phyloP scores from a whole-genome alignment of 805 yeast genomes.

The Ogataea pini region DNA sequence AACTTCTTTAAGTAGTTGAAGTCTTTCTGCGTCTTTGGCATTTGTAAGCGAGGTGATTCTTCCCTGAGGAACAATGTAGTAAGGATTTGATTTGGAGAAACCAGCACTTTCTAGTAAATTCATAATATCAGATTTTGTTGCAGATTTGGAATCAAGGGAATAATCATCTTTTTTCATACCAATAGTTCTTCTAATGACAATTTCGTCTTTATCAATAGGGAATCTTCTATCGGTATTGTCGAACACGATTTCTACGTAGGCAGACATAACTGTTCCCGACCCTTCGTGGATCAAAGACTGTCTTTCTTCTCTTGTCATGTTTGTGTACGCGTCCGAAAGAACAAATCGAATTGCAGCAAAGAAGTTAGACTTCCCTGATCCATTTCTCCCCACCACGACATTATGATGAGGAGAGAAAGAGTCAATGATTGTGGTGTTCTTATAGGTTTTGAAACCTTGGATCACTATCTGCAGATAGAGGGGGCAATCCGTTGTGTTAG shows the following conservation, averaged over 20 bases:
- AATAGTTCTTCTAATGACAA: conserved; percentile 80
- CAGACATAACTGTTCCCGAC: conserved; percentile 85
- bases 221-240: conserved; percentile 79
- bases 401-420: conserved; percentile 78
- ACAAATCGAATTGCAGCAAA: conserved; percentile 95
- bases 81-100: conserved; percentile 85
- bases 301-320: conserved; percentile 81
- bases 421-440: conserved; percentile 76
- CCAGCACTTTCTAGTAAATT: conserved; percentile 89
- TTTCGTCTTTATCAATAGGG: conserved; percentile 66
- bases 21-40: conserved; percentile 82
- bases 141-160: conserved; percentile 75
- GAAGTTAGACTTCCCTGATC: conserved; percentile 96
- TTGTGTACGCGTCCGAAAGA: conserved; percentile 83
- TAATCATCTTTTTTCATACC: conserved; percentile 94
- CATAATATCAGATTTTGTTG: conserved; percentile 78
- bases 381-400: conserved; percentile 88
- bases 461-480: conserved; percentile 53
- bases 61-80: conserved; percentile 97
- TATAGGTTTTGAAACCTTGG: conserved; percentile 93
- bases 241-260: conserved; percentile 86
- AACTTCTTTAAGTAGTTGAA: conserved; percentile 80
- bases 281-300: conserved; percentile 89
- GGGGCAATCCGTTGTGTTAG: conserved; percentile 7
- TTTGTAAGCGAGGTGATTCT: conserved; percentile 84